phyloP scores from a whole-genome alignment of 441 rosid genomes.

The Populus hybrid region DNA sequence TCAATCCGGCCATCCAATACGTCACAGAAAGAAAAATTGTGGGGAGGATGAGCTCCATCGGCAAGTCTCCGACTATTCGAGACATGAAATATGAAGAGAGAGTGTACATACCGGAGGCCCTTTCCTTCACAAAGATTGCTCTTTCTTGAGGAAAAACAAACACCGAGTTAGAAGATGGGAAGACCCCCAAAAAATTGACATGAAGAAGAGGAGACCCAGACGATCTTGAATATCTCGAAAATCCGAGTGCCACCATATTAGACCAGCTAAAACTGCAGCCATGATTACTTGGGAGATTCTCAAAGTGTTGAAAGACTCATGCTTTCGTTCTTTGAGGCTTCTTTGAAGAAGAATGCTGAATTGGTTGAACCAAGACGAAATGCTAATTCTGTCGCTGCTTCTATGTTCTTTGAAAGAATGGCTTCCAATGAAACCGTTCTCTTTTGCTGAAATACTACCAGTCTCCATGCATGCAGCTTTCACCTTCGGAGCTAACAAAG shows the following conservation, averaged over 20 bases:
- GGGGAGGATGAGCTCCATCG: constrained; percentile 91
- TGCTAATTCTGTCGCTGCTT: constrained; percentile 15
- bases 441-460: constrained; percentile 7
- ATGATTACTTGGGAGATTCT: constrained; percentile 73
- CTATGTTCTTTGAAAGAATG: constrained; percentile 22
- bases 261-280: constrained; percentile 56
- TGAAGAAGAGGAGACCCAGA: constrained; percentile 78
- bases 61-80: constrained; percentile 68
- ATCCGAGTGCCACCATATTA: constrained; percentile 96
- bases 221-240: constrained; percentile 62
- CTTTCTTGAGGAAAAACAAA: constrained; percentile 93
- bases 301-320: constrained; percentile 69
- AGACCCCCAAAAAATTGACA: constrained; percentile 86
- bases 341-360: constrained; percentile 71
- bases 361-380: constrained; percentile 61
- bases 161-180: constrained; percentile 78
- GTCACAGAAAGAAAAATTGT: constrained; percentile 54
- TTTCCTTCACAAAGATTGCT: constrained; percentile 67
- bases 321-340: constrained; percentile 75
- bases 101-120: constrained; percentile 89
- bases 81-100: constrained; percentile 93
- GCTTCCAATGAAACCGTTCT: constrained; percentile 19
- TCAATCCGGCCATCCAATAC: constrained; percentile 86
- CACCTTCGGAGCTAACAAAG: constrained; percentile 56
- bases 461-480: constrained; percentile 46